Conservation (phyloP, 148 eudicot species). For the Vaccinium myrtillus region DNA sequence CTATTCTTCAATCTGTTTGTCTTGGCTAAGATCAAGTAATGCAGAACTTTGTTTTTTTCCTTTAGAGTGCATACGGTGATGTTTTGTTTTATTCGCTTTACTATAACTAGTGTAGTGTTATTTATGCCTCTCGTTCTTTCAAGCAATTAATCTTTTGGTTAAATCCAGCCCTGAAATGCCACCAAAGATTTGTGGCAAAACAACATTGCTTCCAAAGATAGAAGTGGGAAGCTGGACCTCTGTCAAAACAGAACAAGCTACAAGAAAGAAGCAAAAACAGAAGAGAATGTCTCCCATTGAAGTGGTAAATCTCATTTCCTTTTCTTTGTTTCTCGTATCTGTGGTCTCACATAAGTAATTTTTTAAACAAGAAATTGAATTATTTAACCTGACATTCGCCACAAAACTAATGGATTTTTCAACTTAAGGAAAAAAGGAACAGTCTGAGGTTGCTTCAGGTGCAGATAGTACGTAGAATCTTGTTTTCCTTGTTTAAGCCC, state of each 20-base stretch:
- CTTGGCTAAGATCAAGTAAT: constrained; percentile 7
- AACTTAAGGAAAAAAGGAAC: neutral
- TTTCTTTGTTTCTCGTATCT: neutral
- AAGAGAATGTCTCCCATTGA: constrained; percentile 35
- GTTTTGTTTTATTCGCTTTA: neutral
- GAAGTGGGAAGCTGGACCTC: constrained; percentile 69
- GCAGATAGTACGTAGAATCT: neutral
- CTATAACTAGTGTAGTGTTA: neutral
- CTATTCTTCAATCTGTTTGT: neutral
- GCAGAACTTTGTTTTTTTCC: neutral
- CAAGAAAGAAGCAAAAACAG: constrained; percentile 36
- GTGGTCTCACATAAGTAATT: neutral
- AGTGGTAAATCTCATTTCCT: constrained; percentile 29
- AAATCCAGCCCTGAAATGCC: constrained; percentile 37
- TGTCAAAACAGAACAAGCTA: constrained; percentile 51
- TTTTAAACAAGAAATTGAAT: neutral
- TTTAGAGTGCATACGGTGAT: neutral
- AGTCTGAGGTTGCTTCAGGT: neutral
- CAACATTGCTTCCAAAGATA: constrained; percentile 40
- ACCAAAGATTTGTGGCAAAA: constrained; percentile 24
- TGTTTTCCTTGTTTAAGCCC: constrained; percentile 16
- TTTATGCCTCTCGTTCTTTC: constrained; percentile 10
- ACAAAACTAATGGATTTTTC: neutral
- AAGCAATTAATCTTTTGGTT: constrained; percentile 6
- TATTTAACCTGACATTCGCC: neutral